Evolutionary conservation across 2,329 filamentous ascomycete genomes (phyloP).

Genomic region (Aspergillus calidoustus): DNA sequence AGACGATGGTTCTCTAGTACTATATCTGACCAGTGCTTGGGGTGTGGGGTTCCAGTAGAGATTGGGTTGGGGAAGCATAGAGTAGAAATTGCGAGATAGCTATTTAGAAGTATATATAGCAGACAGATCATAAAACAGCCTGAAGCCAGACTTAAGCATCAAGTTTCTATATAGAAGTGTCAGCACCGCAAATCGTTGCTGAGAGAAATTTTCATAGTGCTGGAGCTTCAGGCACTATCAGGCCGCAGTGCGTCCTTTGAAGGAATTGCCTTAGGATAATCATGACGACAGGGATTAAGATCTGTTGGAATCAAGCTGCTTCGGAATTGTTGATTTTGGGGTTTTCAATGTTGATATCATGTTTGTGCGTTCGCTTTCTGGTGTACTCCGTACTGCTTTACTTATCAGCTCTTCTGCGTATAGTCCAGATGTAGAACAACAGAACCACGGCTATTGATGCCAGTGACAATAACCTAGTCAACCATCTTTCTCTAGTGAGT

Average conservation of each 20-base stretch:
- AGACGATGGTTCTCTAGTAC: neutral
- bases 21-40: neutral
- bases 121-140: neutral
- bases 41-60: neutral
- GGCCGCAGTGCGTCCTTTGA: constrained; percentile 31
- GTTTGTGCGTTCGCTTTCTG: constrained; percentile 17
- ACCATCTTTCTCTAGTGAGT: constrained; percentile 8
- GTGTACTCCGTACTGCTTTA: neutral
- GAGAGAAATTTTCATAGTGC: neutral
- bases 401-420: neutral
- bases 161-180: neutral
- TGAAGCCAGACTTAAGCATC: no score
- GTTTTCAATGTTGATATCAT: constrained; percentile 8
- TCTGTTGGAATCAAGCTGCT: neutral
- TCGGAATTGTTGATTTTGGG: constrained; percentile 7
- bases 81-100: neutral
- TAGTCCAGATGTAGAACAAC: neutral
- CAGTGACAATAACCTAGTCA: constrained; percentile 8
- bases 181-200: neutral
- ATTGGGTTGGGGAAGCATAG: neutral
- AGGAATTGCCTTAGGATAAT: constrained; percentile 14
- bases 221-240: constrained; percentile 30
- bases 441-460: neutral
- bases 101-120: neutral
- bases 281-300: constrained; percentile 8